These are phyloP conservation scores for Prunus mongolica DNA, from an alignment of 306 rosid genomes.

Conservation along the genomic window DNA sequence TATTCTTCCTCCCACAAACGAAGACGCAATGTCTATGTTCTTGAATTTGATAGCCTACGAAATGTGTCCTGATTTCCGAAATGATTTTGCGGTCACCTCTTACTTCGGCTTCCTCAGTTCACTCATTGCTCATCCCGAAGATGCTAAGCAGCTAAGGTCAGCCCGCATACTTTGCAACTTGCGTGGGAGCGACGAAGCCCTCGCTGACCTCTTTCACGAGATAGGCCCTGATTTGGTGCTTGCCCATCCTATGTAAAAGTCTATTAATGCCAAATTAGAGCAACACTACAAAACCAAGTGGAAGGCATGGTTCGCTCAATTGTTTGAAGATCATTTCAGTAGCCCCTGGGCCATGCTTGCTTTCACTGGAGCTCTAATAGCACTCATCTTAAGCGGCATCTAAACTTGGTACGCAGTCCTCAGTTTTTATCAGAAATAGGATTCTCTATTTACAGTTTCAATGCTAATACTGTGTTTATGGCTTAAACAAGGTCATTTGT, in stretches of 20 bases:
- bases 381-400: no score
- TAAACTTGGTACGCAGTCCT: no score
- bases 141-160: conserved; percentile 28
- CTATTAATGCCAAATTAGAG: no score
- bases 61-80: conserved; percentile 34
- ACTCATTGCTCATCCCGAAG: conserved; percentile 27
- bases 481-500: no score
- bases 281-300: background rate
- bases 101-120: conserved; percentile 20
- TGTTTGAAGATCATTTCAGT: conserved; percentile 9
- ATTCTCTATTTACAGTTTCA: no score
- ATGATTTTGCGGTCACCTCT: conserved; percentile 5
- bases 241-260: background rate
- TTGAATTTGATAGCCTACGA: conserved; percentile 36
- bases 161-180: conserved; percentile 19
- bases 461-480: no score
- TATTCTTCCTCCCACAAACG: no score
- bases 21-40: background rate
- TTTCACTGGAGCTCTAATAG: background rate
- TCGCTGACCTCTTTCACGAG: conserved; percentile 21
- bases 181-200: conserved; percentile 34
- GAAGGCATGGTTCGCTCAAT: conserved; percentile 23
- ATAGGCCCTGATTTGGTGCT: conserved; percentile 21
- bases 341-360: conserved; percentile 25
- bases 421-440: no score